Base-by-base conservation (phyloP, 1,139 yeast genomes). In the Zygosaccharomyces sapae region DNA sequence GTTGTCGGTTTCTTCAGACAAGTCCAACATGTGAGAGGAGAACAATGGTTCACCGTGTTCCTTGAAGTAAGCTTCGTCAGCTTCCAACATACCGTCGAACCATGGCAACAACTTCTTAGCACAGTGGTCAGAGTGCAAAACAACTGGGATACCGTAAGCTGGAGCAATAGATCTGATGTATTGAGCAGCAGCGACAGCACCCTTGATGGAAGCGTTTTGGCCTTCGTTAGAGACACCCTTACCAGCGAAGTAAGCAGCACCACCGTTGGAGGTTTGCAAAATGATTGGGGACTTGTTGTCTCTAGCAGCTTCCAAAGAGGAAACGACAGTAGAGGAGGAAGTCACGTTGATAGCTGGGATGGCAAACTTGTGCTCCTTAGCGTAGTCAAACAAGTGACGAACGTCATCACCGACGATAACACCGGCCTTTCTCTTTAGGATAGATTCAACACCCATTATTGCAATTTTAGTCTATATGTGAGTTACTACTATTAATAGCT, bases 191-290 rank as follows among this genome's bases (percentile, higher is more conserved):
- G 99, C 97, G 70, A 92, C 71, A 67, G 96, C 75, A 75, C 99
- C 99, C 56, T 83, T 84, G 73, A 92, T 86, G 53, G 98, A 85
- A 55, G 97, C 98, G 66, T 77, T 77, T 76, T 92, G 97, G 78
- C 88, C 83, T 67, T 77, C 79, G 86, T 92, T 94, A 72, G 80
- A 80, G 63, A 94, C 90, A 75, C 98, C 98, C 83, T 92, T 92
- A 79, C 97, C 97, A 59, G 97, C 98, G 72, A 92, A 92, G 88
- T 80, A 94, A 58, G 97, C 98, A 62, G 98, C 95, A 79, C 99
- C 99, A 77, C 99, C 99, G 74, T 92, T 90, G 55, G 98, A 92
- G 61, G 92, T 81, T 77, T 92, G 99, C 70, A 92, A 78, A 70
- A 92, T 88, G 75, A 92, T 89, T 75, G 99, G 98, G 54, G 96